phyloP scores from a whole-genome alignment of 2,329 filamentous ascomycete species.

The Pseudogymnoascus sp. region DNA sequence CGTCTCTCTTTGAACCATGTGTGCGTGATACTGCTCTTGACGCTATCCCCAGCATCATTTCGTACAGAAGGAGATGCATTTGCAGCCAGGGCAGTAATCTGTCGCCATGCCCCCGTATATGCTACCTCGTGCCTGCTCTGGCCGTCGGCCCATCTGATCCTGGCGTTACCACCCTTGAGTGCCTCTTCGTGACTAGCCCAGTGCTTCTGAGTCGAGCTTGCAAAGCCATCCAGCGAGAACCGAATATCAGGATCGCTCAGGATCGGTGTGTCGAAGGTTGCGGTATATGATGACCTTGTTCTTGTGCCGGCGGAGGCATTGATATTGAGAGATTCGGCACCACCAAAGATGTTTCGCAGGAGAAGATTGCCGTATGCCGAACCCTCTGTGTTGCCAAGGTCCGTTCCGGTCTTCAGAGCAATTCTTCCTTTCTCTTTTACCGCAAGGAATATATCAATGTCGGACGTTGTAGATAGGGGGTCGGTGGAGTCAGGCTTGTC shows the following conservation, averaged over 20 bases:
- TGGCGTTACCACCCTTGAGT: slow-evolving; percentile 67
- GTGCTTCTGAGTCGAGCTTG: slow-evolving; percentile 77
- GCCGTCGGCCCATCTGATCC: slow-evolving; percentile 62
- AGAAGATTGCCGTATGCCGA: slow-evolving; percentile 84
- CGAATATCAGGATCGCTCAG: slow-evolving; percentile 75
- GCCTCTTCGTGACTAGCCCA: slow-evolving; percentile 95
- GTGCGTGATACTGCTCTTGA: slow-evolving; percentile 82
- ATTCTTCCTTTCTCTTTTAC: slow-evolving; percentile 74
- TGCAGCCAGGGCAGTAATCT: slow-evolving; percentile 69
- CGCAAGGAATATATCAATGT: slow-evolving; percentile 72
- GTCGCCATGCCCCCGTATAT: slow-evolving; percentile 79
- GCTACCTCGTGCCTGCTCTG: slow-evolving; percentile 68
- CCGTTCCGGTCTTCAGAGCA: slow-evolving; percentile 87
- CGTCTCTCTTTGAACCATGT: slow-evolving; percentile 72
- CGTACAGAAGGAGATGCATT: slow-evolving; percentile 75
- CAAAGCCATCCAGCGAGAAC: slow-evolving; percentile 69
- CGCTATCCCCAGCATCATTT: slow-evolving; percentile 77
- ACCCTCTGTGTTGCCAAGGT: slow-evolving; percentile 87
- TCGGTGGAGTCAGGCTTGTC: slow-evolving; percentile 64
- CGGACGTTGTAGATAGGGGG: slow-evolving; percentile 61
- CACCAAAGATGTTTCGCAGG: slow-evolving; percentile 88
- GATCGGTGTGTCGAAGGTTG: slow-evolving; percentile 74
- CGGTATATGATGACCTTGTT: slow-evolving; percentile 85
- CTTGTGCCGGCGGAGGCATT: slow-evolving; percentile 85
- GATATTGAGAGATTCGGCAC: slow-evolving; percentile 79